Evolutionary conservation across 257 asterid genomes (phyloP).

Genomic region (Anisodus acutangulus): DNA sequence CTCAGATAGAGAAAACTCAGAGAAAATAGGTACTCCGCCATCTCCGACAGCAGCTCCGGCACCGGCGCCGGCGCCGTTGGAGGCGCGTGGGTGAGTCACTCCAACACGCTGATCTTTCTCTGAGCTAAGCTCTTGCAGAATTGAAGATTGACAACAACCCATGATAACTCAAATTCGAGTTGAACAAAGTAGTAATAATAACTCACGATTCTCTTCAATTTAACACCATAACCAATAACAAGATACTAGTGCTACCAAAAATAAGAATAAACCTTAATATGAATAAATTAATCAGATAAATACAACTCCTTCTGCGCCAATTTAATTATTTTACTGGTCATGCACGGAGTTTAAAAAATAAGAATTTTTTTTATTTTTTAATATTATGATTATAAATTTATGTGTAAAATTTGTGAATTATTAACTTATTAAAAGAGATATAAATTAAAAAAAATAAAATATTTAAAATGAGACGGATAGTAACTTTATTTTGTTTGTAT

Average conservation of each 20-base stretch:
- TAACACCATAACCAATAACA: slow-evolving; percentile 29
- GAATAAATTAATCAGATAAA: slow-evolving; percentile 24
- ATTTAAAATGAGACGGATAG: no score
- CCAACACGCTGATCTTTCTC: slow-evolving; percentile 59
- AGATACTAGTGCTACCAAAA: slow-evolving; percentile 21
- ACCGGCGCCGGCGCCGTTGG: slow-evolving; percentile 52
- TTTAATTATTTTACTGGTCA: no score
- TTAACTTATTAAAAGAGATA: no score
- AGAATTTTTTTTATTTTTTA: no score
- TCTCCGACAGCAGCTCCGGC: slow-evolving; percentile 52
- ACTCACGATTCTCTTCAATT: slow-evolving; percentile 31
- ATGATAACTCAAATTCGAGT: slow-evolving; percentile 56
- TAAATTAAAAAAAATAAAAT: no score
- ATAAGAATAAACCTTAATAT: background rate
- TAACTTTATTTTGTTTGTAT: background rate
- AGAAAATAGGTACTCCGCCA: slow-evolving; percentile 51
- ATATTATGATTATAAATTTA: no score
- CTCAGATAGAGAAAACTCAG: slow-evolving; percentile 82
- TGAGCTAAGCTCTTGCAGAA: slow-evolving; percentile 41
- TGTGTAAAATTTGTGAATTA: no score
- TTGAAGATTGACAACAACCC: slow-evolving; percentile 79
- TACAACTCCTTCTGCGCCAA: background rate
- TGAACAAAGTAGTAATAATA: slow-evolving; percentile 43
- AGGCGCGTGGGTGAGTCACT: slow-evolving; percentile 55
- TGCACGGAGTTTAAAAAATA: no score